These are phyloP conservation scores for Madurella fahalii DNA, from an alignment of 2,329 filamentous ascomycete genomes.

Conservation along the genomic window DNA sequence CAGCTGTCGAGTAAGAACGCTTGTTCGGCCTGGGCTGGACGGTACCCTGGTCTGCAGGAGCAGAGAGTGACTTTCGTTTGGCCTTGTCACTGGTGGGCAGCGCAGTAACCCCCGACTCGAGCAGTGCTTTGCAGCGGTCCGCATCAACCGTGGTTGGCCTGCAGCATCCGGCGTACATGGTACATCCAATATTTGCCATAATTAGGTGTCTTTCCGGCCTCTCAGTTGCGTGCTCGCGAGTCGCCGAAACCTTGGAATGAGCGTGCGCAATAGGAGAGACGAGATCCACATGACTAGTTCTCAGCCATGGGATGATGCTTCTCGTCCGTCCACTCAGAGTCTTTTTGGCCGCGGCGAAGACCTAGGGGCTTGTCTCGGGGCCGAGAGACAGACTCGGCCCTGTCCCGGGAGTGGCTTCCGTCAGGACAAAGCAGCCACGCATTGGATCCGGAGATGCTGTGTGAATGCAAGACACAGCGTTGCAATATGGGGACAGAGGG, in stretches of 20 bases:
- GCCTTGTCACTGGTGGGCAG: conserved; percentile 22
- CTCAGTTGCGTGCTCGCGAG: conserved; percentile 9
- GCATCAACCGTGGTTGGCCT: conserved; percentile 22
- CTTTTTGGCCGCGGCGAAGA: background rate
- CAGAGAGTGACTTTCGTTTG: conserved; percentile 23
- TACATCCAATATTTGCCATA: conserved; percentile 36
- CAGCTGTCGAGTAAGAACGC: conserved; percentile 19
- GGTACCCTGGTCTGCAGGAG: conserved; percentile 22
- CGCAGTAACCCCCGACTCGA: conserved; percentile 15
- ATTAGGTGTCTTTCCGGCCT: conserved; percentile 32
- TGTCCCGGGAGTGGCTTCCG: no score
- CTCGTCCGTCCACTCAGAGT: background rate
- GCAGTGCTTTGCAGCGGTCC: conserved; percentile 16
- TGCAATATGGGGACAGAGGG: background rate
- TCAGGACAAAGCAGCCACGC: no score
- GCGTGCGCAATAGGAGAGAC: background rate
- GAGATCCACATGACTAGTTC: background rate
- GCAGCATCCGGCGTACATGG: conserved; percentile 21
- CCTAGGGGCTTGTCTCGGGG: conserved; percentile 1
- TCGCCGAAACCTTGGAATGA: conserved; percentile 8
- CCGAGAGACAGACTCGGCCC: background rate
- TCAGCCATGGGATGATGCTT: background rate
- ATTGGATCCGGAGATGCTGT: background rate
- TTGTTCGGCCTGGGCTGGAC: conserved; percentile 16
- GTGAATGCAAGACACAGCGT: background rate